Evolutionary conservation across 805 yeast species (phyloP).

Genomic region (Suhomyces kilbournensis): DNA sequence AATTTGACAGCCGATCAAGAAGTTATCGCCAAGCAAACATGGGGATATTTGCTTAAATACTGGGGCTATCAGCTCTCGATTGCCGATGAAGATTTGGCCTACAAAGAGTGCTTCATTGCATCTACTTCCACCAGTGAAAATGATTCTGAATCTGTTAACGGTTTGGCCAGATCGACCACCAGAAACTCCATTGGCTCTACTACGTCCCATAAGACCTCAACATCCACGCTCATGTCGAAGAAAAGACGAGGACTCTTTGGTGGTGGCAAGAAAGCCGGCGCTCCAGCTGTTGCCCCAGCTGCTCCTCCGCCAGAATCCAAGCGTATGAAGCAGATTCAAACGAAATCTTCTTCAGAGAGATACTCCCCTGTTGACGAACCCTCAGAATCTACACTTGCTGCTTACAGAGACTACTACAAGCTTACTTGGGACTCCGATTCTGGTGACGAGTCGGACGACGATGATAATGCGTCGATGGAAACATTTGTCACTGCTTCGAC

Average conservation of each 20-base stretch:
- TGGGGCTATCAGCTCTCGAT: conserved; percentile 49
- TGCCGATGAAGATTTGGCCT: conserved; percentile 25
- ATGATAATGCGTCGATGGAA: conserved; percentile 22
- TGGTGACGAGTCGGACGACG: conserved; percentile 14
- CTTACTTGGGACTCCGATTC: conserved; percentile 8
- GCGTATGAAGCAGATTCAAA: conserved; percentile 27
- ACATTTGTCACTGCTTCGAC: conserved; percentile 33
- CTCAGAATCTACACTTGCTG: conserved; percentile 16
- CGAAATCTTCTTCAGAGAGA: conserved; percentile 23
- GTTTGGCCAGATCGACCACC: conserved; percentile 21
- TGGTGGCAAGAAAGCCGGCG: conserved; percentile 10
- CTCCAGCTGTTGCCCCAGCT: conserved; percentile 6
- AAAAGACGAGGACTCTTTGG: conserved; percentile 32
- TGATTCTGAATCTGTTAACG: conserved; percentile 5
- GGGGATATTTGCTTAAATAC: conserved; percentile 62
- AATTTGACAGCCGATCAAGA: conserved; percentile 52
- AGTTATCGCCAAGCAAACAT: conserved; percentile 60
- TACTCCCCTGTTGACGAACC: conserved; percentile 24
- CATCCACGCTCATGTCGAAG: conserved; percentile 18
- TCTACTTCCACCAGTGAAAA: conserved; percentile 20
- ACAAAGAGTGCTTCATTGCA: conserved; percentile 30
- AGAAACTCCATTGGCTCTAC: conserved; percentile 24
- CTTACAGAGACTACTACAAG: conserved; percentile 20
- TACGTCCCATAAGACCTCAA: conserved; percentile 23
- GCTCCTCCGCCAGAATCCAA: conserved; percentile 19